Conservation (phyloP, 768 basidiomycete genomes). For the Russula vinacea region DNA sequence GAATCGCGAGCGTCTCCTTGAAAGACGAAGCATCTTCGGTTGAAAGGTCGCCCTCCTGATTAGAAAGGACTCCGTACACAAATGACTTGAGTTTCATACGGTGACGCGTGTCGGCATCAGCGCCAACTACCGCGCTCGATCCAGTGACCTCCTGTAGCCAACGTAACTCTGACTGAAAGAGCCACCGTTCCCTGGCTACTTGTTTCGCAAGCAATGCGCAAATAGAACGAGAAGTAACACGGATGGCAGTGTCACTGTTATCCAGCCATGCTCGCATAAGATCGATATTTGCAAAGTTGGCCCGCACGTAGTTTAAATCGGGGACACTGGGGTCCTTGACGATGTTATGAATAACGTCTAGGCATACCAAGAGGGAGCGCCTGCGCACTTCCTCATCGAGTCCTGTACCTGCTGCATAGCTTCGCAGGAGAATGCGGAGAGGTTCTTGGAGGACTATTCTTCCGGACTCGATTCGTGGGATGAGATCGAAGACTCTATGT, state of each 20-base stretch:
- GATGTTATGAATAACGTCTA: neutral
- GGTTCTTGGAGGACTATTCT: neutral
- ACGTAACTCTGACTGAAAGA: too few species aligned
- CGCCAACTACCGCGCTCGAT: too few species aligned
- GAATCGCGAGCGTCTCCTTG: too few species aligned
- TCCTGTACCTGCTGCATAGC: neutral
- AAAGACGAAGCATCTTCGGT: too few species aligned
- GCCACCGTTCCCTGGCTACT: too few species aligned
- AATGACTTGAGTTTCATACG: neutral
- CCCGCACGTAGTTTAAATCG: neutral
- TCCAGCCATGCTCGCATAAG: neutral
- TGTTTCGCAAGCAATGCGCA: neutral
- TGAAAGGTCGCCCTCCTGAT: too few species aligned
- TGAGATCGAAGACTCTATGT: neutral
- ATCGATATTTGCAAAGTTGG: neutral
- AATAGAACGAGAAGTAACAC: neutral
- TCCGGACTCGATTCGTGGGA: neutral
- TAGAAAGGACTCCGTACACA: neutral
- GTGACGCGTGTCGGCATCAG: neutral
- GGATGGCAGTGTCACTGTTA: neutral
- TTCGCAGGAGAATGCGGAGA: neutral
- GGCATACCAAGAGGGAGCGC: neutral
- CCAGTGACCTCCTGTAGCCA: neutral
- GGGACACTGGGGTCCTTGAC: neutral
- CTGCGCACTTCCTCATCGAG: neutral